Base-by-base conservation (phyloP, 2,329 filamentous ascomycete species). In the Paecilomyces variotii region DNA sequence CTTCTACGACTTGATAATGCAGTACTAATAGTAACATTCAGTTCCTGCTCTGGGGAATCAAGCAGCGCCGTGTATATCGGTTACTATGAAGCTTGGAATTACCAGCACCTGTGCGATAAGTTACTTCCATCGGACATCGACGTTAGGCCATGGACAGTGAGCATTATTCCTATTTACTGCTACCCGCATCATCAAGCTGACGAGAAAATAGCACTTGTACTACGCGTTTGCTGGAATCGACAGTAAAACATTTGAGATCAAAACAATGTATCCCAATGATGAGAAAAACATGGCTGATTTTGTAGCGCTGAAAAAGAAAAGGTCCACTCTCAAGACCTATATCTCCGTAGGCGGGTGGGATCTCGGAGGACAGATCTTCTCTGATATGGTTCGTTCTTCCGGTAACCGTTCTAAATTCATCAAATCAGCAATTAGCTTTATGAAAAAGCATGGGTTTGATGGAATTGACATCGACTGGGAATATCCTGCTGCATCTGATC, bases 401-500 rank as follows among this genome's bases (percentile, higher is more conserved):
- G 63, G 54, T 0, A 62, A 56, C 2, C 56, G 59, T 2, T 53
- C 50, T 4, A 25, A 54, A 0, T 67, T 67, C 30, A 60, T 64
- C 30, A 7, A 56, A 0, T 65, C 63, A 4, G 45, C 54, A 3
- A 56, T 62, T 25, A 14, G 24, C 11, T 32, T 59, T 9, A 63
- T 66, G 64, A 14, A 53, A 0, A 55, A 45, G 2, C 63, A 62
- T 50, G 61, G 57, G 1, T 67, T 67, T 55, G 60, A 63, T 25
- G 65, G 63, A 2, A 60, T 67, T 12, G 63, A 67, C 51, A 62
- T 65, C 26, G 62, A 64, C 35, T 67, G 65, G 65, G 62, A 65
- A 51, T 64, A 64, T 30, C 63, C 61, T 2, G 61, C 27, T 5
- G 60, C 61, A 3, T 25, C 24, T 12, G 60, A 63, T 24, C 61